Conservation (phyloP, 257 asterid genomes). For the Mentha longifolia region DNA sequence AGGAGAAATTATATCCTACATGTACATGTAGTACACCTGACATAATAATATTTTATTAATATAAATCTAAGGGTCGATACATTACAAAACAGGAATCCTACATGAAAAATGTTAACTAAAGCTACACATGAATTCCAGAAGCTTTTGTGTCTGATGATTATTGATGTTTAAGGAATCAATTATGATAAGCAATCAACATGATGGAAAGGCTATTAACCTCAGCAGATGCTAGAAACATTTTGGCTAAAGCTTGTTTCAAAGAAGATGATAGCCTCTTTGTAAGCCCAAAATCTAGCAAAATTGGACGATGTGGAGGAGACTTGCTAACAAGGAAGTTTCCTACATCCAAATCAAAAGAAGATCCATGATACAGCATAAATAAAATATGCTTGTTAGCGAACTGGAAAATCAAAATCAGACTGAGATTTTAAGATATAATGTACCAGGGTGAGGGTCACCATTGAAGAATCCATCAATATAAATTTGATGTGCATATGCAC, state of each 20-base stretch:
- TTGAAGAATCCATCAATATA: conserved; percentile 97
- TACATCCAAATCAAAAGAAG: conserved; percentile 42
- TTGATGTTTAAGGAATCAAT: conserved; percentile 2
- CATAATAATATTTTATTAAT: no score
- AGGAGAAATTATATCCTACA: no score
- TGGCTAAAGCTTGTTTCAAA: conserved; percentile 87
- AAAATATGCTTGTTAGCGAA: conserved; percentile 13
- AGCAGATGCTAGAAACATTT: conserved; percentile 96
- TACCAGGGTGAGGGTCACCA: conserved; percentile 98
- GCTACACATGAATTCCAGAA: conserved; percentile 14
- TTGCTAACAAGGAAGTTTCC: conserved; percentile 98
- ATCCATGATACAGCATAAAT: conserved; percentile 21
- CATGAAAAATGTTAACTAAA: conserved; percentile 24
- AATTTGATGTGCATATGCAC: conserved; percentile 98
- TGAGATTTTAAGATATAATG: conserved; percentile 17
- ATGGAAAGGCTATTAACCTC: conserved; percentile 64
- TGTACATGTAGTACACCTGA: no score
- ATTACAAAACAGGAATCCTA: conserved; percentile 7
- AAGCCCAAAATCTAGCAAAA: conserved; percentile 95
- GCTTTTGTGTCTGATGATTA: conserved; percentile 16
- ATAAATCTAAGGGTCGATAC: conserved; percentile 5
- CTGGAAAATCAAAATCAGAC: conserved; percentile 5
- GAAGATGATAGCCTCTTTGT: conserved; percentile 78
- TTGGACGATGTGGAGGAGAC: conserved; percentile 91
- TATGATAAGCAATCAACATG: conserved; percentile 20